Evolutionary conservation across 2,329 filamentous ascomycete genomes (phyloP).

Genomic region (Trichophyton benhamiae): DNA sequence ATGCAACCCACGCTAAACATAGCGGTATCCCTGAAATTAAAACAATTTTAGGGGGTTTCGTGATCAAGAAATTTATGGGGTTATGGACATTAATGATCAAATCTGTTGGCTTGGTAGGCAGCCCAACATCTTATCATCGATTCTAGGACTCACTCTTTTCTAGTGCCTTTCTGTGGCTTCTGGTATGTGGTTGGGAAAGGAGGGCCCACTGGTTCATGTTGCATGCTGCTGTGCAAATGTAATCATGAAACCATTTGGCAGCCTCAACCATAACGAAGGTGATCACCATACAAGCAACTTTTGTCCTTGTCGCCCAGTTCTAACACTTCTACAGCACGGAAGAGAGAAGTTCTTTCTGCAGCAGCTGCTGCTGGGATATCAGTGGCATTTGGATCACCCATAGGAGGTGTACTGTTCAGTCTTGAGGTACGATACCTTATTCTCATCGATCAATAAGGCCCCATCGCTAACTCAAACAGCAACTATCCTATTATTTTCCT

Average conservation of each 20-base stretch:
- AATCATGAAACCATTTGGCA: slow-evolving; percentile 81
- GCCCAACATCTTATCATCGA: not conserved
- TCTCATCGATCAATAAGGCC: not conserved
- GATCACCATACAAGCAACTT: not conserved
- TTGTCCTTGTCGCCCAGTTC: not conserved
- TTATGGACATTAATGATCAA: slow-evolving; percentile 90
- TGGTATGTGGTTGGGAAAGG: slow-evolving; percentile 88
- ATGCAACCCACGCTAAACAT: slow-evolving; percentile 92
- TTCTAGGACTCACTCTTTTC: not conserved
- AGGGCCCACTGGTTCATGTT: slow-evolving; percentile 95
- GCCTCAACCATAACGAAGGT: slow-evolving; percentile 76
- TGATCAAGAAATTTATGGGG: slow-evolving; percentile 96
- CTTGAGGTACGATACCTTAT: slow-evolving; percentile 57
- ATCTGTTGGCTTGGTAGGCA: slow-evolving; percentile 56
- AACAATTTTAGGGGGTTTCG: slow-evolving; percentile 95
- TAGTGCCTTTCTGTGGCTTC: slow-evolving; percentile 78
- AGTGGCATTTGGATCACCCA: slow-evolving; percentile 85
- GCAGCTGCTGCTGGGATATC: slow-evolving; percentile 87
- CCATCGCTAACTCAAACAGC: slow-evolving; percentile 36
- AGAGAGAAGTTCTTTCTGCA: slow-evolving; percentile 83
- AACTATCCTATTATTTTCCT: slow-evolving; percentile 93
- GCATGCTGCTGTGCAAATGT: slow-evolving; percentile 96
- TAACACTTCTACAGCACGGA: slow-evolving; percentile 51
- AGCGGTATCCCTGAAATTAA: slow-evolving; percentile 99
- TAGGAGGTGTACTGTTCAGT: slow-evolving; percentile 88